phyloP scores from a whole-genome alignment of 2,329 filamentous ascomycete genomes.

The Penicillium griseofulvum region DNA sequence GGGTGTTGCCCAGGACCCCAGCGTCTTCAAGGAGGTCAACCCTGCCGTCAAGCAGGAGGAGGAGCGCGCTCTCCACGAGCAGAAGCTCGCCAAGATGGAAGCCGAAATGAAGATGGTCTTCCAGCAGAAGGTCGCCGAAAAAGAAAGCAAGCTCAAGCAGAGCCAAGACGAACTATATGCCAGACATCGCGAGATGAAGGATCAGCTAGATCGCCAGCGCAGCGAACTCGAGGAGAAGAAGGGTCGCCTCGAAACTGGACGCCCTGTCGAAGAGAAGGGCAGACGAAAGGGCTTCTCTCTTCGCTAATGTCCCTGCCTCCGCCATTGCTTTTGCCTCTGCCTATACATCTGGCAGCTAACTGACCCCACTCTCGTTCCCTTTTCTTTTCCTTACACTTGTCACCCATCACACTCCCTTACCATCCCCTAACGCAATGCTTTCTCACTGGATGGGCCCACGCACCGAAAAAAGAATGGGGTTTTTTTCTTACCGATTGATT shows the following conservation, averaged over 20 bases:
- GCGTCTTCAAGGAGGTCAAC: slow-evolving; percentile 99
- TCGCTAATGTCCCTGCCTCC: slow-evolving; percentile 59
- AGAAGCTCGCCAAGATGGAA: slow-evolving; percentile 99
- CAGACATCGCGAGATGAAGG: slow-evolving; percentile 99
- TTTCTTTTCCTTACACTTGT: slow-evolving; percentile 19
- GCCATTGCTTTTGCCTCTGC: neutral
- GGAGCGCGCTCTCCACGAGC: slow-evolving; percentile 95
- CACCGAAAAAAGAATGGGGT: slow-evolving; percentile 27
- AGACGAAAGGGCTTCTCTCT: slow-evolving; percentile 99
- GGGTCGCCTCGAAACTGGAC: slow-evolving; percentile 85
- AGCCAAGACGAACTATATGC: slow-evolving; percentile 98
- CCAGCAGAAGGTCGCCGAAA: slow-evolving; percentile 99
- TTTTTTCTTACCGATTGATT: slow-evolving; percentile 26
- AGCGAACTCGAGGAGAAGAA: slow-evolving; percentile 98
- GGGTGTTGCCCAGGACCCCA: slow-evolving; percentile 97
- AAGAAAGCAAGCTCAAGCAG: slow-evolving; percentile 99
- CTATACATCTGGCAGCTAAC: slow-evolving; percentile 11
- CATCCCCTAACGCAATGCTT: slow-evolving; percentile 19
- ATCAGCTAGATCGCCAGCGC: slow-evolving; percentile 94
- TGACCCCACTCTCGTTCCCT: slow-evolving; percentile 18
- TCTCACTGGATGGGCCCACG: slow-evolving; percentile 28
- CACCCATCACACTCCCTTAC: slow-evolving; percentile 24
- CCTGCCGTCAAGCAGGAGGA: slow-evolving; percentile 99
- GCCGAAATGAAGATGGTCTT: slow-evolving; percentile 99
- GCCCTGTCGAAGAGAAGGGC: slow-evolving; percentile 94